Evolutionary conservation across 2,329 filamentous ascomycete species (phyloP).

Genomic region (Talaromyces rugulosus): DNA sequence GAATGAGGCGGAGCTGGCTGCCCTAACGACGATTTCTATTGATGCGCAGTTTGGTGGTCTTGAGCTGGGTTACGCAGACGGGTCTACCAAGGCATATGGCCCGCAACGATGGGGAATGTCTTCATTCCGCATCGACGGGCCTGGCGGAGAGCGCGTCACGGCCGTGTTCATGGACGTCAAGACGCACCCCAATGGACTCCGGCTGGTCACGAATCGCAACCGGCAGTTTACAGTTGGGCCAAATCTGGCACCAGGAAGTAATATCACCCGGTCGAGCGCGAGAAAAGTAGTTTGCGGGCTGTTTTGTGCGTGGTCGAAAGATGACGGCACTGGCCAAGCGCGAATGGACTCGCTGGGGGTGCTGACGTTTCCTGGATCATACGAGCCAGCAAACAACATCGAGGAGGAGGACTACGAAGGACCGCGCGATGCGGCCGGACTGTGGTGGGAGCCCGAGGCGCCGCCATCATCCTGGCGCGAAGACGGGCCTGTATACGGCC

Average conservation of each 20-base stretch:
- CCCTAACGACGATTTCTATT: not conserved
- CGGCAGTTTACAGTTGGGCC: not conserved
- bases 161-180: not conserved
- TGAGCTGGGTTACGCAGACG: not conserved
- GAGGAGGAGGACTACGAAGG: not conserved
- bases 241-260: not conserved
- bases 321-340: not conserved
- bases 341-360: not conserved
- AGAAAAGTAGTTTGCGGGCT: not conserved
- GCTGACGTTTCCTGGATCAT: not conserved
- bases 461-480: not conserved
- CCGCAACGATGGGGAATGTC: not conserved
- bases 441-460: not conserved
- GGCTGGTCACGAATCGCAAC: not conserved
- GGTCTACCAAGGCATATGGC: not conserved
- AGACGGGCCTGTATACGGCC: not conserved
- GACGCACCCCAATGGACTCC: constrained; percentile 18
- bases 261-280: not conserved
- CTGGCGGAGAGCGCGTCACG: not conserved
- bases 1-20: not conserved
- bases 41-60: not conserved
- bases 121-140: not conserved
- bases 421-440: not conserved
- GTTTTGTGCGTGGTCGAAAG: not conserved
- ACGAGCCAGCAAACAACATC: not conserved